Base-by-base conservation (phyloP, 2,329 filamentous ascomycete species). In the Phyllosticta paracitricarpa region DNA sequence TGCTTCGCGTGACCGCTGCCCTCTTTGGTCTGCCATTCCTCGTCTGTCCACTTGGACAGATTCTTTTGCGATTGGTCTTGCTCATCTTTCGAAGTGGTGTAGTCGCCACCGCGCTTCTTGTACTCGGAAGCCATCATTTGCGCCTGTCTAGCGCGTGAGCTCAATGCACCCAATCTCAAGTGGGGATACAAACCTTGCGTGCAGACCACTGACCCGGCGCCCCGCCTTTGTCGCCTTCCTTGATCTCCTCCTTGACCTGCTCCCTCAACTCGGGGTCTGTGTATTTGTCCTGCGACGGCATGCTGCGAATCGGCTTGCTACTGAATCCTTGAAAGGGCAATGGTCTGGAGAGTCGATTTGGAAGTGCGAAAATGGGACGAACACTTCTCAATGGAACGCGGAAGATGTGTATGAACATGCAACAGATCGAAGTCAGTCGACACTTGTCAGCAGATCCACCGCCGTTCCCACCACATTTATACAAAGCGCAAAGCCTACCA, bases 1-100 rank as follows among this genome's bases (percentile, higher is more conserved):
- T 78, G 66, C 62, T 76, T 77, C 1, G 78, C 77, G n/a, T 73
- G 68, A 0, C 73, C 77, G 6, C 70, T 72, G 0, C 77, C 77
- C 55, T 80, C 77, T 62, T 79, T 79, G 0, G 77, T 79, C 69
- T 79, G 77, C 77, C 77, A 79, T 4, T 80, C 75, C 59, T 80
- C 78, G n/a, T 78, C 69, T 0, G 68, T 71, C 78, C 78, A 80
- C 19, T 78, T 71, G 5, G 73, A 71, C 1, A 80, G 69, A 56
- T 78, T 69, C 66, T 77, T 74, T 59, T 79, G 77, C 4, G 72
- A 73, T 25, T 77, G 69, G 62, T 77, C 74, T 62, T 78, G 72
- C n/a, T 71, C 68, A 54, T 74, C 69, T 61, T 80, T 77, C 55
- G 75, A 72, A 2, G 75, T 79, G 6, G 71, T 80, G 66, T 80